Evolutionary conservation across 352 stramenopile species (phyloP).

Genomic region (Globisporangium emineosum): DNA sequence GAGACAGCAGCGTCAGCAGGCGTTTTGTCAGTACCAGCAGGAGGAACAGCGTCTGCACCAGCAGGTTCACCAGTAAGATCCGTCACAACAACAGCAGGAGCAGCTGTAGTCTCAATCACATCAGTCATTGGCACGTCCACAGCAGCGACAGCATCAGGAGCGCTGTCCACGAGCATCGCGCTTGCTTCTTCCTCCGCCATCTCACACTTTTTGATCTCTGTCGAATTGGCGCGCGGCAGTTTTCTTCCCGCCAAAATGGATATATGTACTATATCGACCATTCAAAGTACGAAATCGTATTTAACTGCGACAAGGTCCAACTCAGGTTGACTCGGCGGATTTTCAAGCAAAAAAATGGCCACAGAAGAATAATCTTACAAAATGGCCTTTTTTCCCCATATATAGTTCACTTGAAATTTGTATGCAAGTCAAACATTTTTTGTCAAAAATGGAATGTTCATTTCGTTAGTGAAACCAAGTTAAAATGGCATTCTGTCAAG

Average conservation of each 20-base stretch:
- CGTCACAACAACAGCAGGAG: background rate
- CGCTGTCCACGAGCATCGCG: background rate
- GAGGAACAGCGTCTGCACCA: background rate
- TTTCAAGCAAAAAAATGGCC: too few relatives aligned
- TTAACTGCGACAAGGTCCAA: background rate
- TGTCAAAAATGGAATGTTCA: too few relatives aligned
- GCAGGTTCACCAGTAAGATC: background rate
- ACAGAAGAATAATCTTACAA: too few relatives aligned
- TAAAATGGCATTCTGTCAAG: too few relatives aligned
- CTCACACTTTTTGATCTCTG: background rate
- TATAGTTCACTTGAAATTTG: too few relatives aligned
- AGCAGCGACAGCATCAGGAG: background rate
- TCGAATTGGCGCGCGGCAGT: conserved; percentile 4
- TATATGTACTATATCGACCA: background rate
- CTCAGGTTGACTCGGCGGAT: too few relatives aligned
- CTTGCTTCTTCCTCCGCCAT: conserved; percentile 6
- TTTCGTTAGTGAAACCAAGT: too few relatives aligned
- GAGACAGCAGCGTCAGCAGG: background rate
- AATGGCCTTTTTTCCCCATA: too few relatives aligned
- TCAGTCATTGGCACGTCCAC: background rate
- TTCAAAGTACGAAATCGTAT: conserved; percentile 10
- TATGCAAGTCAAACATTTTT: too few relatives aligned
- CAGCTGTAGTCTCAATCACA: background rate
- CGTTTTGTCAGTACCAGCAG: background rate
- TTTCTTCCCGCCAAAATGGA: conserved; percentile 16